Evolutionary conservation across 2,329 filamentous ascomycete species (phyloP), one percentile per base, ranked within the genome.

Genomic region (Leptographium radiaticola): DNA sequence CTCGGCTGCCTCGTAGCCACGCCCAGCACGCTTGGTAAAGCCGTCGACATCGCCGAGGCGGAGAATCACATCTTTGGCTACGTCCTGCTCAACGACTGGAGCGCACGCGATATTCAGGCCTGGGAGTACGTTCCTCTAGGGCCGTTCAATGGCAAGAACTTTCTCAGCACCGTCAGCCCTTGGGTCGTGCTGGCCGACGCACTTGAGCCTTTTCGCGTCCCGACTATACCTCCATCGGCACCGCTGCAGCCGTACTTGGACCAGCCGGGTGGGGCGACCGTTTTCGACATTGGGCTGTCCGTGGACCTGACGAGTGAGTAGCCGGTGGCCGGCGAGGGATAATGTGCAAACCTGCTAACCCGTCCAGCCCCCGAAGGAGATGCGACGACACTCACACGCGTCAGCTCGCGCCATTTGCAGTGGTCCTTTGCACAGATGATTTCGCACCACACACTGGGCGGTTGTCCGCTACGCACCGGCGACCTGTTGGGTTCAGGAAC

Each of bases 61-160:
- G 80, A 83, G 52, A 77, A 87, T 18, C 75, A 82, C 61, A 75
- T 94, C 33, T 93, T 93, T 63, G 88, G 88, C 15, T 75, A 88
- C 31, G 87, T 93, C 0, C 68, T 94, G 55, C 78, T 94, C 74
- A 94, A 94, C 61, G 88, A 94, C 67, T 94, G 88, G 88, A 88
- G 83, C 53, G 87, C 87, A 6, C 74, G 87, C 58, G 87, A 93
- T 61, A 83, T 93, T 50, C 88, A 94, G 65, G 77, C 78, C 0
- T 93, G 86, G 86, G 88, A 94, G 67, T 90, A 90, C 60, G 76
- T 90, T 10, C 88, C 88, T 0, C 70, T 91, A 9, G 88, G 88
- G 0, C 87, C 87, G 0, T 91, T 93, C 70, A 89, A 87, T 57
- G 75, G 81, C 30, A 93, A 94, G 76, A 91, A 90, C 66, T 91